A percentile compares a stretch with the other conserved stretches of the same genome.
Conservation (phyloP, 441 rosid species). For the Metrosideros polymorpha region DNA sequence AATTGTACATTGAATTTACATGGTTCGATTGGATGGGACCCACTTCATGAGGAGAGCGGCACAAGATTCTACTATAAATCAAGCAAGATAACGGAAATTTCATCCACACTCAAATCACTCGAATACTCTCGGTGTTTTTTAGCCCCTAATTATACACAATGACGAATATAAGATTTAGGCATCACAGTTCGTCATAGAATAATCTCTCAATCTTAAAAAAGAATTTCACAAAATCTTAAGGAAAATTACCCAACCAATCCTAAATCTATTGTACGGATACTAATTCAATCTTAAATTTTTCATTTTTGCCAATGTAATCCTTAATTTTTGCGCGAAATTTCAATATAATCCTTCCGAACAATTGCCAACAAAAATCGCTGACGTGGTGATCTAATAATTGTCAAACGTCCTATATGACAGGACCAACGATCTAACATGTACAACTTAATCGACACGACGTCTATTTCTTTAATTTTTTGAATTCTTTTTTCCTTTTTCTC, state of each 20-base stretch:
- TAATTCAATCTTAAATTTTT: background rate
- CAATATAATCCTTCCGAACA: background rate
- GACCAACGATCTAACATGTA: background rate
- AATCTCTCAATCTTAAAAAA: background rate
- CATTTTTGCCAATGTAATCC: background rate
- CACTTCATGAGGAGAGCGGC: too few species aligned
- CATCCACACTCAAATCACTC: rapidly evolving
- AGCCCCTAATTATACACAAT: background rate
- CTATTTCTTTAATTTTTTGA: background rate
- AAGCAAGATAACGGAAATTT: background rate
- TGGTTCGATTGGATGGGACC: too few species aligned
- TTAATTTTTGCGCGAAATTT: background rate
- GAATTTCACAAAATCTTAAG: background rate
- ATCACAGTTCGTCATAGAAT: background rate
- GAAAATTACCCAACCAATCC: background rate
- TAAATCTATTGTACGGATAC: rapidly evolving
- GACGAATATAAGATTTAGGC: background rate
- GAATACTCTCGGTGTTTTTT: background rate
- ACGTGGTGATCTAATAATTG: background rate
- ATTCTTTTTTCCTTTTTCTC: background rate
- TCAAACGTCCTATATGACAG: background rate
- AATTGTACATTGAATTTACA: too few species aligned
- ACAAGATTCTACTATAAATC: too few species aligned
- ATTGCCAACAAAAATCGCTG: rapidly evolving
- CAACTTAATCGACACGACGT: background rate